phyloP scores from a whole-genome alignment of 2,329 filamentous ascomycete species.

The Sporothrix pseudoabietina region DNA sequence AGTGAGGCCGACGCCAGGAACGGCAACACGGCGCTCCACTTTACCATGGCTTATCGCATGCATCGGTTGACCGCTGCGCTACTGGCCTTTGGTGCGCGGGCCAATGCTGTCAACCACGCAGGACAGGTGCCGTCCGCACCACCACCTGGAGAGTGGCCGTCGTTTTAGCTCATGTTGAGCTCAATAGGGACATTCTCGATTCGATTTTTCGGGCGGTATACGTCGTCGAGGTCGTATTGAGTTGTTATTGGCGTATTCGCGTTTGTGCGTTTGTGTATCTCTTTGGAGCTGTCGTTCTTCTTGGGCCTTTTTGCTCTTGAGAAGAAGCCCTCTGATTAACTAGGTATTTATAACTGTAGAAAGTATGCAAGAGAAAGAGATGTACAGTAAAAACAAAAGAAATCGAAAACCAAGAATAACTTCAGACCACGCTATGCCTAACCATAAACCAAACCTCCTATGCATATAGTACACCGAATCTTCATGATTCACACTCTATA shows the following conservation, averaged over 20 bases:
- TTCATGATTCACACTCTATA: too few species aligned
- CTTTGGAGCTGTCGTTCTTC: slow-evolving; percentile 13
- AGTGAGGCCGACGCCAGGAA: slow-evolving; percentile 18
- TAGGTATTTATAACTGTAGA: too few species aligned
- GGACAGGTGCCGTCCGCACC: slow-evolving; percentile 17
- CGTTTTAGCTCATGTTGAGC: slow-evolving; percentile 16
- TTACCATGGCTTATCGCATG: slow-evolving; percentile 19
- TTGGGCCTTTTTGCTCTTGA: slow-evolving; percentile 18
- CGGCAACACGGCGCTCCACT: slow-evolving; percentile 26
- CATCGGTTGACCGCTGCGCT: slow-evolving; percentile 19
- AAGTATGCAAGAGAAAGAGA: too few species aligned
- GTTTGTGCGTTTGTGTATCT: slow-evolving; percentile 11
- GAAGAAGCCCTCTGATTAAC: too few species aligned
- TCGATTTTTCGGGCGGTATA: slow-evolving; percentile 6
- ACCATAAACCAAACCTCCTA: too few species aligned
- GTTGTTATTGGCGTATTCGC: slow-evolving; percentile 10
- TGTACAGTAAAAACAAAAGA: too few species aligned
- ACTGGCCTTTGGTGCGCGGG: slow-evolving; percentile 16
- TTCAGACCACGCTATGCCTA: too few species aligned
- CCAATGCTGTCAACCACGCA: slow-evolving; percentile 16
- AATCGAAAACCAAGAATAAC: too few species aligned
- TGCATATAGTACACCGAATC: too few species aligned
- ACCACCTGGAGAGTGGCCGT: background rate
- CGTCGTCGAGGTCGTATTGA: slow-evolving; percentile 13
- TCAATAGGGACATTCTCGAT: slow-evolving; percentile 9